These are phyloP conservation scores for Kalmusia sp. DNA, from an alignment of 2,329 filamentous ascomycete species.

Conservation along the genomic window DNA sequence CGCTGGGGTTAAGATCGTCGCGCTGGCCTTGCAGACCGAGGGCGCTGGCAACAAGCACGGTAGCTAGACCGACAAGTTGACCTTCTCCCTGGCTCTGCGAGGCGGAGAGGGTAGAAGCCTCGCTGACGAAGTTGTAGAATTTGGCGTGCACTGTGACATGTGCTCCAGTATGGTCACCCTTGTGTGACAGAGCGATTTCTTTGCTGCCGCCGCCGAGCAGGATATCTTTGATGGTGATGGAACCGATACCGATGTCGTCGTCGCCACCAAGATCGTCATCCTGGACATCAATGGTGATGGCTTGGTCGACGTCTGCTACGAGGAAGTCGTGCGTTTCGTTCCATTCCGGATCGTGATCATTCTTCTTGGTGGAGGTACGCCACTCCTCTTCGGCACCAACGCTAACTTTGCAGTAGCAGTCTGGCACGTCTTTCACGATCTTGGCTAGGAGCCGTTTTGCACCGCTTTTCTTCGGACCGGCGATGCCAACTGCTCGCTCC, in stretches of 20 bases:
- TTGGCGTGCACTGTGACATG: constrained; percentile 48
- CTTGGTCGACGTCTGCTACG: constrained; percentile 54
- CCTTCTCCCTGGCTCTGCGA: constrained; percentile 32
- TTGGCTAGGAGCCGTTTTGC: constrained; percentile 52
- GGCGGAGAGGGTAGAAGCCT: constrained; percentile 41
- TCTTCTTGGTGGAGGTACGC: constrained; percentile 53
- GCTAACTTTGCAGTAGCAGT: constrained; percentile 55
- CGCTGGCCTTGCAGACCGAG: constrained; percentile 52
- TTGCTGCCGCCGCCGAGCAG: constrained; percentile 52
- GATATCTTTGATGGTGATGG: constrained; percentile 52
- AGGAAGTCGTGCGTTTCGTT: constrained; percentile 59
- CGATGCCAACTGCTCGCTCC: constrained; percentile 49
- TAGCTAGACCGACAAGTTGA: constrained; percentile 51
- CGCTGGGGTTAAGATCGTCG: constrained; percentile 54
- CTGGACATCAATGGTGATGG: constrained; percentile 50
- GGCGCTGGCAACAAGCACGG: constrained; percentile 53
- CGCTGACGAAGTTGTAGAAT: constrained; percentile 52
- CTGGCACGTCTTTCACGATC: constrained; percentile 55
- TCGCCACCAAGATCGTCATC: constrained; percentile 54
- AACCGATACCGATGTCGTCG: constrained; percentile 54
- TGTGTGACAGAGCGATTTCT: constrained; percentile 48
- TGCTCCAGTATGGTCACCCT: constrained; percentile 47
- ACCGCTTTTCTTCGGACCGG: constrained; percentile 48
- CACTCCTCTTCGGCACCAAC: constrained; percentile 54
- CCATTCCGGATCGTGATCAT: constrained; percentile 54